Percentiles rank a stretch among this genome's conserved stretches.
These are phyloP conservation scores for Ascomycota sp. DNA, from an alignment of 2,329 filamentous ascomycete species.

Conservation along the genomic window DNA sequence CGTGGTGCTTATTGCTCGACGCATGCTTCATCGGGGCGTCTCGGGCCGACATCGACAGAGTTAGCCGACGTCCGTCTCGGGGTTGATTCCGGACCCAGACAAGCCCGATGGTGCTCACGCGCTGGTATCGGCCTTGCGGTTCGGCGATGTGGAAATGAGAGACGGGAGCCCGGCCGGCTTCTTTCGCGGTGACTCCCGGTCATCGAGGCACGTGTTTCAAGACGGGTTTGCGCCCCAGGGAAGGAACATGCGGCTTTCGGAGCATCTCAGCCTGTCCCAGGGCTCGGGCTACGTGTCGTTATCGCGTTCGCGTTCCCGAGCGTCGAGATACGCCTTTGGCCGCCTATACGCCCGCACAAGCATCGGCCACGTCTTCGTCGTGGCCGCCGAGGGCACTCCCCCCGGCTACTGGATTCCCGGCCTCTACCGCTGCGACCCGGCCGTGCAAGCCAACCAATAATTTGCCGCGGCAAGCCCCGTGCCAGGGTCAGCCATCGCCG, in stretches of 20 bases:
- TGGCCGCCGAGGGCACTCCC: slow-evolving; percentile 1
- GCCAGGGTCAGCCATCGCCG: not conserved
- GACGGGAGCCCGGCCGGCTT: slow-evolving; percentile 1
- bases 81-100: too few relatives aligned
- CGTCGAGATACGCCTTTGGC: slow-evolving; percentile 1
- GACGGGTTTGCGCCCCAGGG: slow-evolving; percentile 1
- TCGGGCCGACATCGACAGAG: too few relatives aligned
- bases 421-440: not conserved
- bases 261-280: slow-evolving; percentile 1
- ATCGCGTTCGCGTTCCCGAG: not conserved
- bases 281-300: slow-evolving; percentile 2
- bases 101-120: too few relatives aligned
- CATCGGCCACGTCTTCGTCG: slow-evolving; percentile 2
- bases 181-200: slow-evolving; percentile 3
- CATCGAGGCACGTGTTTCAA: slow-evolving; percentile 1
- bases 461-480: not conserved
- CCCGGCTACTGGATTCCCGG: slow-evolving; percentile 3
- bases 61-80: too few relatives aligned
- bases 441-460: not conserved
- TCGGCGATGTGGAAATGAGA: too few relatives aligned
- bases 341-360: not conserved
- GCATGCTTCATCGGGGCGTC: too few relatives aligned
- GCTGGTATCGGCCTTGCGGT: too few relatives aligned
- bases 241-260: slow-evolving; percentile 1
- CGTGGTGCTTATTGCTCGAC: too few relatives aligned